phyloP scores from a whole-genome alignment of 164 flowering plant genomes.

The Liquidambar formosana region DNA sequence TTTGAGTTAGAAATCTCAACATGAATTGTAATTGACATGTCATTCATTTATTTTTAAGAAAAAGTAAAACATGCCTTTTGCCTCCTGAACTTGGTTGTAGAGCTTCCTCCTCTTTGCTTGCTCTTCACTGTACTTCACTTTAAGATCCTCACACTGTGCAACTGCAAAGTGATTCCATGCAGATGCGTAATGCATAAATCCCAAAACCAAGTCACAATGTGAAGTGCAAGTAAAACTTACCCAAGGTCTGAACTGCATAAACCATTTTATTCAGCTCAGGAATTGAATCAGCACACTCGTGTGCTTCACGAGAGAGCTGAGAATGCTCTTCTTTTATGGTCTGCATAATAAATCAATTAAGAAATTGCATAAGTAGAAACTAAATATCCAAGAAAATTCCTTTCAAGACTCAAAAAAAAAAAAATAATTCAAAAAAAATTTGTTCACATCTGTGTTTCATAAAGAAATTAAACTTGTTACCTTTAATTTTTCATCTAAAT shows the following conservation, averaged over 20 bases:
- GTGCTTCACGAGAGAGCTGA: slow-evolving; percentile 63
- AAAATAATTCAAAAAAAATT: no score
- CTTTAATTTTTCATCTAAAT: slow-evolving; percentile 57
- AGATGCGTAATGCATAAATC: background rate
- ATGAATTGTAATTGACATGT: no score
- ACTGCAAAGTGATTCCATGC: slow-evolving; percentile 36
- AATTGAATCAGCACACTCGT: slow-evolving; percentile 65
- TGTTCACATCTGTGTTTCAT: no score
- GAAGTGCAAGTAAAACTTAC: slow-evolving; percentile 34
- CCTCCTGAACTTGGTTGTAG: slow-evolving; percentile 68
- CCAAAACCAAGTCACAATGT: background rate
- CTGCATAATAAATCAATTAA: slow-evolving; percentile 27
- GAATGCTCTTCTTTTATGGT: slow-evolving; percentile 57
- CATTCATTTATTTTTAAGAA: no score
- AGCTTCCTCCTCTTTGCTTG: slow-evolving; percentile 68
- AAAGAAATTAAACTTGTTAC: slow-evolving; percentile 25
- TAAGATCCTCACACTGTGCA: slow-evolving; percentile 77
- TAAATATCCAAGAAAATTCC: no score
- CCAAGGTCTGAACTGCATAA: slow-evolving; percentile 59
- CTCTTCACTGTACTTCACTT: slow-evolving; percentile 68
- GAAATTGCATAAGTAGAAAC: no score
- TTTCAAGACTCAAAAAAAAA: no score
- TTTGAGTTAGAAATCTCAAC: no score
- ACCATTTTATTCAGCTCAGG: slow-evolving; percentile 73
- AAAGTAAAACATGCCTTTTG: slow-evolving; percentile 55